phyloP scores from a whole-genome alignment of 2,329 filamentous ascomycete species.

The Fusarium haematococcum region DNA sequence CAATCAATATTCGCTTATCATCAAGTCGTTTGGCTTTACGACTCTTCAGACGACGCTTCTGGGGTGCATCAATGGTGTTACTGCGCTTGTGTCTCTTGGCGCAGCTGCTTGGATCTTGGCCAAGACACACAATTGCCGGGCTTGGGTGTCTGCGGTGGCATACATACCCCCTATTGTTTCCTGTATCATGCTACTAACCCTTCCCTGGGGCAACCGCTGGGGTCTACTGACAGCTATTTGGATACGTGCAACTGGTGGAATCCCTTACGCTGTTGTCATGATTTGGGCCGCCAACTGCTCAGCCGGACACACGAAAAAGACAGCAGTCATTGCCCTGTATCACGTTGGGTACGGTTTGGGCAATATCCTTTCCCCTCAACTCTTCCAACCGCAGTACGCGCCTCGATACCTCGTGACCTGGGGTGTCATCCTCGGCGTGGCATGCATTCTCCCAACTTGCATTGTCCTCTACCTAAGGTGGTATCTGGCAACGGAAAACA shows the following conservation, averaged over 20 bases:
- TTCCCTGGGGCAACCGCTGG: not conserved
- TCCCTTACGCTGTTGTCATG: constrained; percentile 2
- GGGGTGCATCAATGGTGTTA: constrained; percentile 4
- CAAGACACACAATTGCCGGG: not conserved
- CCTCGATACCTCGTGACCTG: not conserved
- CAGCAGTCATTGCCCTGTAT: not conserved
- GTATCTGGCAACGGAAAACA: not conserved
- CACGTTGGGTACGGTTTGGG: not conserved
- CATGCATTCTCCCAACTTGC: not conserved
- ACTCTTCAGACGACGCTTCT: constrained; percentile 50
- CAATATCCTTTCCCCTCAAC: not conserved
- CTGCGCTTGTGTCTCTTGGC: not conserved
- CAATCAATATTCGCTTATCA: constrained; percentile 42
- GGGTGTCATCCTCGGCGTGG: not conserved
- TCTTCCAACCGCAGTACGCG: not conserved
- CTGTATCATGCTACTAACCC: not conserved
- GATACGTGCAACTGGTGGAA: not conserved
- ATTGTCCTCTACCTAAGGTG: not conserved
- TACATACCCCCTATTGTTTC: not conserved
- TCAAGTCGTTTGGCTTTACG: constrained; percentile 58
- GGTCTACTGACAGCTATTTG: not conserved
- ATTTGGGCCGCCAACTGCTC: constrained; percentile 2
- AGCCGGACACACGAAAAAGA: not conserved
- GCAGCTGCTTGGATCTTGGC: constrained; percentile 1
- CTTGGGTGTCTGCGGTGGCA: not conserved